These are phyloP conservation scores for Heliosperma pusillum DNA, from an alignment of 148 eudicot species.

Conservation along the genomic window DNA sequence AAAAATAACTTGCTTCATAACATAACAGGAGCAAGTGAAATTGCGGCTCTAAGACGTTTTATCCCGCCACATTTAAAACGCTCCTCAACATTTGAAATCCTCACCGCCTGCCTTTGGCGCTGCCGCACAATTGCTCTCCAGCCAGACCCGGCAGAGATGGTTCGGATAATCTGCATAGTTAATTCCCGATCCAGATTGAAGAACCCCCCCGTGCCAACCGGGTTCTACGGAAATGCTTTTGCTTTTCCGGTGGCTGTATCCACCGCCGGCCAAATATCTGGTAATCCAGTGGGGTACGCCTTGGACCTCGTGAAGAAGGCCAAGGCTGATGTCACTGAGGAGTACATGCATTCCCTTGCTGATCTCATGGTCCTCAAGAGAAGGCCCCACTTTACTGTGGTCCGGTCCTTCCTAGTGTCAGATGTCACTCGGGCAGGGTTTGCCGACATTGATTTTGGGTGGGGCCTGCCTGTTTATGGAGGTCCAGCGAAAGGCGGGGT, in stretches of 20 bases:
- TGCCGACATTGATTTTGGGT: conserved; percentile 37
- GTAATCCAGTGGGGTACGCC: conserved; percentile 39
- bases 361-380: conserved; percentile 38
- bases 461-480: conserved; percentile 40
- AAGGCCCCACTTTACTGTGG: conserved; percentile 29
- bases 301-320: conserved; percentile 38
- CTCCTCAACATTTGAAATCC: conserved; percentile 34
- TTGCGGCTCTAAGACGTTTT: conserved; percentile 24
- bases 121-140: conserved; percentile 43
- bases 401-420: conserved; percentile 27
- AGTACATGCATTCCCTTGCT: conserved; percentile 41
- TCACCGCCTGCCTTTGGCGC: conserved; percentile 46
- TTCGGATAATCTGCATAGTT: conserved; percentile 28
- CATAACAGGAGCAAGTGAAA: conserved; percentile 22
- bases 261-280: conserved; percentile 24
- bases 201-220: conserved; percentile 35
- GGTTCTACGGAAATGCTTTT: conserved; percentile 47
- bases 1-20: too few species aligned
- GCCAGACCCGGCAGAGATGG: conserved; percentile 31
- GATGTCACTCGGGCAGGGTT: conserved; percentile 34
- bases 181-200: conserved; percentile 23
- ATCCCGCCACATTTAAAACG: conserved; percentile 19
- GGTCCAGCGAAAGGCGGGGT: conserved; percentile 33
- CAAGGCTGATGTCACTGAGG: conserved; percentile 32
- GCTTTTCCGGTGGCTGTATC: conserved; percentile 30